Percentiles rank a stretch among this genome's conserved stretches.
Conservation (phyloP, 2,329 filamentous ascomycete genomes). For the Coniochaeta pulveracea region DNA sequence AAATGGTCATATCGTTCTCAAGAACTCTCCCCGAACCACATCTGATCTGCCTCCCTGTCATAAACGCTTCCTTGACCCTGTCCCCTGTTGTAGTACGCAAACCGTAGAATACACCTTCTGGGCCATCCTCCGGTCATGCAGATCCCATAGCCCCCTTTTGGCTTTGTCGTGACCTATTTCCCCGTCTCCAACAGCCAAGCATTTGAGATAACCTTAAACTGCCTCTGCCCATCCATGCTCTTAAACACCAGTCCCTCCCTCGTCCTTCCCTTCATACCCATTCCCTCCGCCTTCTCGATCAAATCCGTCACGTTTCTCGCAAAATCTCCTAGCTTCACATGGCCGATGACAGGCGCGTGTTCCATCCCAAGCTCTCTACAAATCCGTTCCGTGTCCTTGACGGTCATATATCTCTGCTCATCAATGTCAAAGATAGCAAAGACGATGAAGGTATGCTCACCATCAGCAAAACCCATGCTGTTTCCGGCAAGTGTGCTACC, state of each 20-base stretch:
- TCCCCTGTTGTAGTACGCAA: too few species aligned
- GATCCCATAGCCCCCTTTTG: too few species aligned
- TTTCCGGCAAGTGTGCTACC: slow-evolving; percentile 15
- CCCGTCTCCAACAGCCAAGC: slow-evolving; percentile 15
- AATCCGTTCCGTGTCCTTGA: slow-evolving; percentile 5
- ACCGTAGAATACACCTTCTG: too few species aligned
- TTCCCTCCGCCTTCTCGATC: slow-evolving; percentile 16
- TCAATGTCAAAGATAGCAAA: slow-evolving; percentile 17
- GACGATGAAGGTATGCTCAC: slow-evolving; percentile 14
- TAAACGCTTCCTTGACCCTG: too few species aligned
- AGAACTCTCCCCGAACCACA: too few species aligned
- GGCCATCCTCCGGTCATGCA: not conserved
- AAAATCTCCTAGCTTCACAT: slow-evolving; percentile 6
- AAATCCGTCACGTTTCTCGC: slow-evolving; percentile 12
- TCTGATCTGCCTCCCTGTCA: too few species aligned
- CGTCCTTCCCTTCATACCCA: slow-evolving; percentile 10
- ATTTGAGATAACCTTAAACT: slow-evolving; percentile 21
- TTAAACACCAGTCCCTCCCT: slow-evolving; percentile 20
- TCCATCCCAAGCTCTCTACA: slow-evolving; percentile 9
- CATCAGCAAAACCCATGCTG: slow-evolving; percentile 15
- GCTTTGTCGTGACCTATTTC: too few species aligned
- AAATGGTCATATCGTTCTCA: too few species aligned
- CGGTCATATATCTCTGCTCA: slow-evolving; percentile 8
- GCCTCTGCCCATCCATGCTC: slow-evolving; percentile 7
- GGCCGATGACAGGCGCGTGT: slow-evolving; percentile 13